Conservation (phyloP, 306 rosid species). For the Pyrus communis region DNA sequence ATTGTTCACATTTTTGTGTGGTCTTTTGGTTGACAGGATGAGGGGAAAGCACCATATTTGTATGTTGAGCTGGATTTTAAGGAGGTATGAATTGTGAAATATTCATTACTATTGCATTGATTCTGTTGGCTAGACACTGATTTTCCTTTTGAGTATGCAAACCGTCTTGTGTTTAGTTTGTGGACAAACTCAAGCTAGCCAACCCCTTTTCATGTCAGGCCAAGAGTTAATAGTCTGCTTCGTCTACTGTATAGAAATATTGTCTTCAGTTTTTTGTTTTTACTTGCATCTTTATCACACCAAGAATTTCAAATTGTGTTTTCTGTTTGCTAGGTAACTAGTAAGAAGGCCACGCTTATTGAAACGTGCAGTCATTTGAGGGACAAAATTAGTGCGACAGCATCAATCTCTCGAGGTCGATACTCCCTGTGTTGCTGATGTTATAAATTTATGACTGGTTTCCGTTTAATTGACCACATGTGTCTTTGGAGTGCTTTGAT, state of each 20-base stretch:
- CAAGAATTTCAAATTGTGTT: slow-evolving; percentile 4
- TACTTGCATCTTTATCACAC: not conserved
- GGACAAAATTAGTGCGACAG: slow-evolving; percentile 58
- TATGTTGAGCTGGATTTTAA: slow-evolving; percentile 93
- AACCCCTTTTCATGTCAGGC: not conserved
- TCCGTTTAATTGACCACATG: not conserved
- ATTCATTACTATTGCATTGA: not conserved
- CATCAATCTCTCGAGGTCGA: slow-evolving; percentile 65
- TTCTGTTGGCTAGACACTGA: slow-evolving; percentile 17
- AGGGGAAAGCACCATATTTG: slow-evolving; percentile 66
- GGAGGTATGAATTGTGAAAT: slow-evolving; percentile 52
- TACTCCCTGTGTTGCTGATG: not conserved
- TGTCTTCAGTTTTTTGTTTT: not conserved
- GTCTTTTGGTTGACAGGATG: slow-evolving; percentile 52
- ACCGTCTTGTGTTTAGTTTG: slow-evolving; percentile 4
- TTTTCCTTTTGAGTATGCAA: not conserved
- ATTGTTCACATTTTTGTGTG: not conserved
- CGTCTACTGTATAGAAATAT: not conserved
- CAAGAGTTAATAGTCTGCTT: not conserved
- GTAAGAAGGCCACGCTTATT: slow-evolving; percentile 75
- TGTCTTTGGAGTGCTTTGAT: not conserved
- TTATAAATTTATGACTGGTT: not conserved
- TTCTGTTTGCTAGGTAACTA: slow-evolving; percentile 56
- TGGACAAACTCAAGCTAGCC: slow-evolving; percentile 8
- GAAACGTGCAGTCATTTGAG: slow-evolving; percentile 61